phyloP scores from a whole-genome alignment of 345 rosid species.

The Anacardium occidentale region DNA sequence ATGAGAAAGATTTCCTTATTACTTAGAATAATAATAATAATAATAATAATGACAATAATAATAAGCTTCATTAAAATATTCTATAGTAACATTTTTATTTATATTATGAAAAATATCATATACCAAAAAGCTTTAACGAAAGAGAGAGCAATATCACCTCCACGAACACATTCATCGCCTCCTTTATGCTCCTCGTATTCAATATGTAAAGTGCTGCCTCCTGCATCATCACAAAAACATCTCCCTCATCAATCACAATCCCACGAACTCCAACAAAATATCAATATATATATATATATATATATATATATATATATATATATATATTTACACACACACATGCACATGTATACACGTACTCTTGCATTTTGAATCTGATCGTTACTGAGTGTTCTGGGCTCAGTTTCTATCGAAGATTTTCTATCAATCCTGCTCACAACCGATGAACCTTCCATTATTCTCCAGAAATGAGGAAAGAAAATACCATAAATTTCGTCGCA shows the following conservation, averaged over 20 bases:
- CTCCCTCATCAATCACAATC: no score
- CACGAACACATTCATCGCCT: constrained; percentile 46
- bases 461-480: not conserved
- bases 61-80: no score
- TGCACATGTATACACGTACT: constrained; percentile 17
- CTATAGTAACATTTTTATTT: no score
- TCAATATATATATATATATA: not conserved
- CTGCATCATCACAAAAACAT: constrained; percentile 18
- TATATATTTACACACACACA: not conserved
- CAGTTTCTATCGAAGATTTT: constrained; percentile 41
- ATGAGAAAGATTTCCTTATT: no score
- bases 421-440: constrained; percentile 24
- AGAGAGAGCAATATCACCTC: constrained; percentile 22
- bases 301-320: not conserved
- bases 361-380: constrained; percentile 44
- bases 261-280: not conserved
- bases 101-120: no score
- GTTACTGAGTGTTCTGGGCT: constrained; percentile 46
- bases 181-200: constrained; percentile 40
- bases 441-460: constrained; percentile 12
- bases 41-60: no score
- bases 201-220: constrained; percentile 50
- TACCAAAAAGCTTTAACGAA: not conserved
- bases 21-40: no score
- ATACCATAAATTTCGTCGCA: not conserved